phyloP scores from a whole-genome alignment of 257 asterid species.

The Gentiana straminea region DNA sequence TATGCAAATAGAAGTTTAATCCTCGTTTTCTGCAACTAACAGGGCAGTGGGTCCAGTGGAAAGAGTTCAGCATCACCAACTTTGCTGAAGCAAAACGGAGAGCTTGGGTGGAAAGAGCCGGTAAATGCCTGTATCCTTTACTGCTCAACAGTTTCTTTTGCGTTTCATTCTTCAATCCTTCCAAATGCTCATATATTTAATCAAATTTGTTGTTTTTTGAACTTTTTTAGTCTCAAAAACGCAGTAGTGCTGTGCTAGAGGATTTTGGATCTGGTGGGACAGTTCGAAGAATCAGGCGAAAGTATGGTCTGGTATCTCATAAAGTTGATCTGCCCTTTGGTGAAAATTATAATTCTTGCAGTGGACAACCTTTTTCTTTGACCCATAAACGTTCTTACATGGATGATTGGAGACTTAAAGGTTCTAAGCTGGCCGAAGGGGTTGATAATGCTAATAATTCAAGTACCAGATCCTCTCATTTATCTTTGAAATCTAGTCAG shows the following conservation, averaged over 20 bases:
- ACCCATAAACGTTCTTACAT: slow-evolving; percentile 26
- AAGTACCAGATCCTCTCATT: slow-evolving; percentile 35
- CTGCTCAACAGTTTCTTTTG: not conserved
- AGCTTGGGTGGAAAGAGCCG: slow-evolving; percentile 27
- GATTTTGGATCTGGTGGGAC: slow-evolving; percentile 72
- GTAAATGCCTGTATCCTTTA: slow-evolving; percentile 20
- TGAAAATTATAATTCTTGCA: slow-evolving; percentile 30
- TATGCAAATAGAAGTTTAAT: not conserved
- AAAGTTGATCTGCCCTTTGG: slow-evolving; percentile 23
- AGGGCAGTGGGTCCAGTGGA: slow-evolving; percentile 50
- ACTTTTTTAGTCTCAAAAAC: slow-evolving; percentile 54
- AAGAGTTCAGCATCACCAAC: slow-evolving; percentile 30
- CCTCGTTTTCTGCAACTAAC: slow-evolving; percentile 13
- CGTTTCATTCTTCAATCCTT: not conserved
- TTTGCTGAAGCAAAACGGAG: slow-evolving; percentile 26
- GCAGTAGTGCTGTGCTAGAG: slow-evolving; percentile 67
- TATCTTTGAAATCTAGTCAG: slow-evolving; percentile 61
- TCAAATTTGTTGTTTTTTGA: slow-evolving; percentile 1
- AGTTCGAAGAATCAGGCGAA: slow-evolving; percentile 70
- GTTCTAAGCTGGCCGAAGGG: slow-evolving; percentile 28
- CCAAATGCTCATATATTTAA: not conserved
- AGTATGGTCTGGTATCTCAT: slow-evolving; percentile 40
- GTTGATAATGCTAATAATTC: slow-evolving; percentile 27
- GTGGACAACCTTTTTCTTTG: slow-evolving; percentile 10
- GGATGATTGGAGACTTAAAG: slow-evolving; percentile 20